A percentile compares a stretch with the other conserved stretches of the same genome.
Evolutionary conservation across 208 protist genomes (phyloP).

Genomic region (Kentomonas sorsogonicus): DNA sequence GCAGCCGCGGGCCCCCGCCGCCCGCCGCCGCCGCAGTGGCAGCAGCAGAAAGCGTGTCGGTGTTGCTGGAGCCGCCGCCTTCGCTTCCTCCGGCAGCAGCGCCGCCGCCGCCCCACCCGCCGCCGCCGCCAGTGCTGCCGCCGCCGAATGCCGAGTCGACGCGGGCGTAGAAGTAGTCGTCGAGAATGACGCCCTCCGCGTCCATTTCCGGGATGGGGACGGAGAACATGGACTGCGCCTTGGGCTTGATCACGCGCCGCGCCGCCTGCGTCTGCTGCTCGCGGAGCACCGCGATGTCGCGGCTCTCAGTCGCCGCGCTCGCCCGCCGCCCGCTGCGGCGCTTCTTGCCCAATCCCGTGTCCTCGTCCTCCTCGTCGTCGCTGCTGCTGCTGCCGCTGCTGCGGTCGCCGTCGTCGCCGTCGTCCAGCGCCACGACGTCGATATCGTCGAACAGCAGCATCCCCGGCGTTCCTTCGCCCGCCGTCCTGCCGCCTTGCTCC

Average conservation of each 20-base stretch:
- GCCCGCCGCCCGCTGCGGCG: no score
- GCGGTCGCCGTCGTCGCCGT: conserved; percentile 2
- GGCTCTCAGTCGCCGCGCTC: no score
- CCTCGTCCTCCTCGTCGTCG: background rate
- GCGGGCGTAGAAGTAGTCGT: background rate
- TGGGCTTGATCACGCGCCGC: conserved; percentile 9
- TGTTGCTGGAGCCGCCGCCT: no score
- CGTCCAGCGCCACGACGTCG: background rate
- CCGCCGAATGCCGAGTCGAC: no score
- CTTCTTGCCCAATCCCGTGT: background rate
- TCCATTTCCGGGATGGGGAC: conserved; percentile 13
- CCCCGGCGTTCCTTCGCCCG: no score
- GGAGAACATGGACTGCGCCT: conserved; percentile 19
- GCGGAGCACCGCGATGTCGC: background rate
- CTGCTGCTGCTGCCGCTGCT: background rate
- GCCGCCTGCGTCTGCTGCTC: background rate
- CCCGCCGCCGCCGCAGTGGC: no score
- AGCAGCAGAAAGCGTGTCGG: no score
- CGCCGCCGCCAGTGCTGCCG: background rate
- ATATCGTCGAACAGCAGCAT: conserved; percentile 8
- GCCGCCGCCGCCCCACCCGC: background rate
- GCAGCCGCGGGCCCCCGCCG: conserved; percentile 7
- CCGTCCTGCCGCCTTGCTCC: background rate
- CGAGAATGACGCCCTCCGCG: conserved; percentile 8
- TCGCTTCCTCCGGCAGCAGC: background rate